Base-by-base conservation (phyloP, 2,329 filamentous ascomycete species). In the Fragosphaeria purpurea region DNA sequence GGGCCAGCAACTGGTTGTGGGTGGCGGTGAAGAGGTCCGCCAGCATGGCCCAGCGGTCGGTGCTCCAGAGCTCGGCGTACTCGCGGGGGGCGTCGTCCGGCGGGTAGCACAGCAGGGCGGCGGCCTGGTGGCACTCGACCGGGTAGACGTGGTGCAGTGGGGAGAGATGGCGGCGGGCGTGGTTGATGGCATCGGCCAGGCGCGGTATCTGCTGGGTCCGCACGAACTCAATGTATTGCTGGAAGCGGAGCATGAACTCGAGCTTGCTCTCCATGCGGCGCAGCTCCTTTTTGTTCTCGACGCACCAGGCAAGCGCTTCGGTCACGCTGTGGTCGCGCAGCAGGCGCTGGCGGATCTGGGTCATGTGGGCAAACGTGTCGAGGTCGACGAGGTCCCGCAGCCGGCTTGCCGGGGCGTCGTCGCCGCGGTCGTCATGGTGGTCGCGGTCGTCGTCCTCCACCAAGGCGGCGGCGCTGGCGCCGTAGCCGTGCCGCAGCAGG, bases 171-270 rank as follows among this genome's bases (percentile, higher is more conserved):
- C 88, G 95, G 62, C 82, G 85, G 32, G 89, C 89, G 68, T 97
- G 87, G 31, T 75, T 66, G 55, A 89, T 85, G 10, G 90, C 89
- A 56, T 96, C 89, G 45, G 82, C 68, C 43, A 86, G 73, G 61
- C 85, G 88, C 6, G 70, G 63, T 31, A 76, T 72, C 5, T 82
- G 74, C 49, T 78, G 78, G 40, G 75, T 80, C 53, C 91, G 77
- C 53, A 95, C 81, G 54, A 97, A 75, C 67, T 97, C 93, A 59
- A 97, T 90, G 65, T 90, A 97, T 65, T 97, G 90, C 66, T 98
- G 93, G 60, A 94, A 76, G 10, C 93, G 83, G 42, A 98, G 77
- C 74, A 95, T 88, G 62, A 95, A 95, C 66, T 98, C 93, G 12
- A 98, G 77, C 57, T 85, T 86, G 61, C 84, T 88, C 76, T 88